Evolutionary conservation across 257 asterid species (phyloP), one percentile per base, ranked within the genome.

Genomic region (Orobanche coerulescens): DNA sequence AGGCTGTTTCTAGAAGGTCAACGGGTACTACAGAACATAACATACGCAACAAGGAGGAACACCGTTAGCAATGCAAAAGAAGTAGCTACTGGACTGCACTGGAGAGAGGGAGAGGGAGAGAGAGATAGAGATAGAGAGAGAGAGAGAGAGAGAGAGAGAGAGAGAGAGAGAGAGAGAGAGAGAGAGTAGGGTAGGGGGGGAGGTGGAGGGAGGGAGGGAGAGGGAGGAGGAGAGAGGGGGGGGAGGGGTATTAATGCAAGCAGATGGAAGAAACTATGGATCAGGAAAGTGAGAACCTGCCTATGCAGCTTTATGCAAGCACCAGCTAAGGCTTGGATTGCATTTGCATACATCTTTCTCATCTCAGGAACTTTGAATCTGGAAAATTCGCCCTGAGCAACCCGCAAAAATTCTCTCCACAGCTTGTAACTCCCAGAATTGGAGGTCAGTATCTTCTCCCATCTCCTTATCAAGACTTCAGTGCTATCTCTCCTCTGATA

Each of bases 291-390:
- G 85, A 90, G 88, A 83, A 93, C 98, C 98, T 89, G 98, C 98
- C 98, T 86, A 79, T 79, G 82, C 85, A 76, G 95, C 95, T 75
- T 84, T 70, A 73, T 62, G 76, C 97, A 81, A 61, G 96, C 84
- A 80, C 94, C 96, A 73, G 83, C 79, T 69, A 93, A 74, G 72
- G 98, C 96, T 75, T 82, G 95, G 63, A 89, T 70, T 52, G 98
- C 98, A 68, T 80, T 89, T 13, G 88, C 88, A 75, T 86, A 86
- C 78, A 93, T 78, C 78, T 80, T 93, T 77, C 98, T 83, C 90
- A 84, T 68, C 65, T 89, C 98, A 54, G 96, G 84, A 71, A 93
- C 88, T 84, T 93, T 93, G 69, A 93, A 89, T 70, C 94, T 89
- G 48, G 98, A 93, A 66, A 93, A 93, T 60, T 93, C 97, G 2